These are phyloP conservation scores for Sedum album DNA, from an alignment of 164 flowering plant species.

Conservation along the genomic window DNA sequence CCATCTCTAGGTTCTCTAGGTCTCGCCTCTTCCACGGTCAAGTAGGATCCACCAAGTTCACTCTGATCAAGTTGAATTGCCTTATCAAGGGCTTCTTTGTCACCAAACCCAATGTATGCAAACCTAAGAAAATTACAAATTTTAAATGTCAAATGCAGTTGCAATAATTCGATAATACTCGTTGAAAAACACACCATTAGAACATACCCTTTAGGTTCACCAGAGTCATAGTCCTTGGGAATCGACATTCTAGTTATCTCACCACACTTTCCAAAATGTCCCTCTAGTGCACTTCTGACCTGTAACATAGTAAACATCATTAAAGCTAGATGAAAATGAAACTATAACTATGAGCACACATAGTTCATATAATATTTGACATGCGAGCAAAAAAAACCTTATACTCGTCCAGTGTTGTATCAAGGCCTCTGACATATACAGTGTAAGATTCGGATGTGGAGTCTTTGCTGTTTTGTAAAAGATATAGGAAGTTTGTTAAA, in stretches of 20 bases:
- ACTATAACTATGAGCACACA: conserved; percentile 13
- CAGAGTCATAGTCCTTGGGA: conserved; percentile 58
- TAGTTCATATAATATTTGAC: background rate
- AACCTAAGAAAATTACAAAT: conserved; percentile 26
- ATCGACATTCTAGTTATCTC: conserved; percentile 54
- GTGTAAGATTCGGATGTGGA: conserved; percentile 35
- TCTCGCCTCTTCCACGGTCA: conserved; percentile 64
- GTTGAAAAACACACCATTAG: conserved; percentile 17
- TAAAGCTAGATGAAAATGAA: conserved; percentile 24
- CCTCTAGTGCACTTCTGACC: conserved; percentile 40
- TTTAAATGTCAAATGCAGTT: background rate
- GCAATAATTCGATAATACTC: conserved; percentile 15
- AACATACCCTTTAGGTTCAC: conserved; percentile 60
- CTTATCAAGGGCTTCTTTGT: conserved; percentile 29
- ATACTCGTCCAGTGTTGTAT: conserved; percentile 36
- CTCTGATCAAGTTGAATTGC: conserved; percentile 59
- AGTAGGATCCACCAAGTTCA: conserved; percentile 35
- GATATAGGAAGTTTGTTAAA: conserved; percentile 16
- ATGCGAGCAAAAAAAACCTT: conserved; percentile 22
- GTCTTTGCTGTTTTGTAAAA: conserved; percentile 26
- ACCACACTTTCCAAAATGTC: conserved; percentile 76
- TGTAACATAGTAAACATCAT: conserved; percentile 39
- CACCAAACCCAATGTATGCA: conserved; percentile 64
- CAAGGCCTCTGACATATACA: conserved; percentile 63
- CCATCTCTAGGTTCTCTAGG: conserved; percentile 41